Percentiles rank a stretch among this genome's conserved stretches.
phyloP scores from a whole-genome alignment of 1,284 basidiomycete genomes.

The Omphalotus olearius region DNA sequence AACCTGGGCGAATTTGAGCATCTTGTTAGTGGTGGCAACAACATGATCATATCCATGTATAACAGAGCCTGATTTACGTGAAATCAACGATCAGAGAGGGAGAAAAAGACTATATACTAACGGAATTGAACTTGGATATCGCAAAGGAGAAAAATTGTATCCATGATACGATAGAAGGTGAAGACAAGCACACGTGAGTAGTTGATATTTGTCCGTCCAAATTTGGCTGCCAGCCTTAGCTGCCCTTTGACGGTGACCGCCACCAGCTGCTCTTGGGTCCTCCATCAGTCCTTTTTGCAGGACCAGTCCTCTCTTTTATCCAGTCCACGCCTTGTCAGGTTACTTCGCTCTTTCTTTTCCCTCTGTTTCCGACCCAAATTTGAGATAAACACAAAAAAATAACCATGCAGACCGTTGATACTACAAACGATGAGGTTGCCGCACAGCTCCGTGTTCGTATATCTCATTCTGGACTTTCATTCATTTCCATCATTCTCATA shows the following conservation, averaged over 20 bases:
- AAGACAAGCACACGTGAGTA: slow-evolving; percentile 16
- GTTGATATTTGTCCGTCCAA: slow-evolving; percentile 11
- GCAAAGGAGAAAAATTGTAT: slow-evolving; percentile 61
- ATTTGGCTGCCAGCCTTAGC: slow-evolving; percentile 1
- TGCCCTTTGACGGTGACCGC: not conserved
- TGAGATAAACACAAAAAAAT: slow-evolving; percentile 2
- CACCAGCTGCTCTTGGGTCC: slow-evolving; percentile 4
- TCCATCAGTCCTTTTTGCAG: slow-evolving; percentile 1
- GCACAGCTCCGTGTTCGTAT: slow-evolving; percentile 17
- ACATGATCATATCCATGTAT: slow-evolving; percentile 73
- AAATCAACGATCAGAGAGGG: slow-evolving; percentile 1
- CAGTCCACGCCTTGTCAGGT: slow-evolving; percentile 21
- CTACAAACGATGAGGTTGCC: slow-evolving; percentile 9
- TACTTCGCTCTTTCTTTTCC: slow-evolving; percentile 20
- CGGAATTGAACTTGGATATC: slow-evolving; percentile 78
- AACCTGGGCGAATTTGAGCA: slow-evolving; percentile 76
- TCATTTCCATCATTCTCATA: slow-evolving; percentile 5
- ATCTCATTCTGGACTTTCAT: slow-evolving; percentile 14
- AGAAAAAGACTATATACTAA: slow-evolving; percentile 29
- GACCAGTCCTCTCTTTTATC: slow-evolving; percentile 25
- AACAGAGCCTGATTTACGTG: slow-evolving; percentile 34
- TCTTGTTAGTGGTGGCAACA: slow-evolving; percentile 64
- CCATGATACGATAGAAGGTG: slow-evolving; percentile 32
- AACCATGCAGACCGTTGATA: slow-evolving; percentile 11
- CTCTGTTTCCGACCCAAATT: slow-evolving; percentile 5